Percentiles rank a stretch among this genome's conserved stretches.
Evolutionary conservation across 441 rosid species (phyloP).

Genomic region (Populus hybrid): DNA sequence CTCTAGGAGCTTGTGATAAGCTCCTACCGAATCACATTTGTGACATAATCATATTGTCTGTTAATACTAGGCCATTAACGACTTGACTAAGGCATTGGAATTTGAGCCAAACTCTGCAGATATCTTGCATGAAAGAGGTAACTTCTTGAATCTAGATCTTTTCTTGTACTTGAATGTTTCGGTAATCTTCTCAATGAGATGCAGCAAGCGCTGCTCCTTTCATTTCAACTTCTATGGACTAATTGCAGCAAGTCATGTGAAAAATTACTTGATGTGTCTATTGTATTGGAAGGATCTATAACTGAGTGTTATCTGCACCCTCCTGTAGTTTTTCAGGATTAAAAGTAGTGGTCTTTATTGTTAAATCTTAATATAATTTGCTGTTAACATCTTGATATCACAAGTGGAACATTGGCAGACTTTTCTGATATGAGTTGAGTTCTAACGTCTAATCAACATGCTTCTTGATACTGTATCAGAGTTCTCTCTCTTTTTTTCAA

Average conservation of each 20-base stretch:
- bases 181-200: conserved; percentile 5
- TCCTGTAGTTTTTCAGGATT: background rate
- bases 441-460: background rate
- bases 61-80: conserved; percentile 79
- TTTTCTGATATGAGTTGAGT: background rate
- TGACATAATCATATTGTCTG: conserved; percentile 23
- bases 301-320: background rate
- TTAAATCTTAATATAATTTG: background rate
- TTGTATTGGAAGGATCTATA: conserved; percentile 8
- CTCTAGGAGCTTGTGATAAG: background rate
- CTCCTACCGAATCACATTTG: background rate
- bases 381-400: conserved; percentile 3
- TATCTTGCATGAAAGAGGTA: conserved; percentile 96
- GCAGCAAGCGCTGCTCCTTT: background rate
- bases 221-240: background rate
- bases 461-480: background rate
- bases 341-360: background rate
- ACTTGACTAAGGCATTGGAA: conserved; percentile 87
- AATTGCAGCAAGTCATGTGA: background rate
- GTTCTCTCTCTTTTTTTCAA: background rate
- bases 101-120: conserved; percentile 89
- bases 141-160: conserved; percentile 22
- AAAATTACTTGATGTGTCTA: background rate
- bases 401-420: background rate
- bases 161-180: background rate